Base-by-base conservation (phyloP, 2,329 filamentous ascomycete species). In the Daldinia sp. region DNA sequence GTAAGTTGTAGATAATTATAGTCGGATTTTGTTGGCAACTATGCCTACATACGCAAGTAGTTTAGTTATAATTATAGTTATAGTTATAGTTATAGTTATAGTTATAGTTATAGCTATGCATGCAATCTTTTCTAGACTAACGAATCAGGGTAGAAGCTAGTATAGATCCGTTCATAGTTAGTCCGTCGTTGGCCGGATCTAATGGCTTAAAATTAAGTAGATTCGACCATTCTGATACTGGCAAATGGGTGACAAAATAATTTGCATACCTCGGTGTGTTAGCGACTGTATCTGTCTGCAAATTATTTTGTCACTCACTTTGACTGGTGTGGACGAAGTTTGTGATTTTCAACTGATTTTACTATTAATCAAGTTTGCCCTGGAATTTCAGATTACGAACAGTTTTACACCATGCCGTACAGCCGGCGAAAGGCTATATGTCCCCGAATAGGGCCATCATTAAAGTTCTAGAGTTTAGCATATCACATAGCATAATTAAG, bases 401-500 rank as follows among this genome's bases (percentile, higher is more conserved):
- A n/a, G n/a, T n/a, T n/a, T n/a, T n/a, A n/a, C n/a, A n/a, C n/a
- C n/a, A n/a, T n/a, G n/a, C n/a, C n/a, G n/a, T n/a, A n/a, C n/a
- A n/a, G 7, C n/a, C 4, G 15, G 7, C 5, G 15, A 15, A 9
- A 50, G 15, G 2, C 2, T 5, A 18, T 6, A 4, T 2, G 13
- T 23, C 9, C 1, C 23, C 9, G 18, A 9, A 9, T n/a, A 15
- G 15, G 10, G 15, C 10, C 1, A 4, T 56, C 13, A 2, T 10
- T 39, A 26, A 35, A n/a, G 6, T 33, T 42, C 39, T 2, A 44
- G 4, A 18, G 13, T 5, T 54, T 41, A 37, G 61, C 60, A 71
- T 68, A 44, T 61, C 65, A 71, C 72, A 65, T 63, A 42, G 44
- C 20, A 23, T 23, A 23, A 2, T 23, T 23, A 23, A 23, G 33